Evolutionary conservation across 2,329 filamentous ascomycete species (phyloP).

Genomic region (Polytolypa hystricis): DNA sequence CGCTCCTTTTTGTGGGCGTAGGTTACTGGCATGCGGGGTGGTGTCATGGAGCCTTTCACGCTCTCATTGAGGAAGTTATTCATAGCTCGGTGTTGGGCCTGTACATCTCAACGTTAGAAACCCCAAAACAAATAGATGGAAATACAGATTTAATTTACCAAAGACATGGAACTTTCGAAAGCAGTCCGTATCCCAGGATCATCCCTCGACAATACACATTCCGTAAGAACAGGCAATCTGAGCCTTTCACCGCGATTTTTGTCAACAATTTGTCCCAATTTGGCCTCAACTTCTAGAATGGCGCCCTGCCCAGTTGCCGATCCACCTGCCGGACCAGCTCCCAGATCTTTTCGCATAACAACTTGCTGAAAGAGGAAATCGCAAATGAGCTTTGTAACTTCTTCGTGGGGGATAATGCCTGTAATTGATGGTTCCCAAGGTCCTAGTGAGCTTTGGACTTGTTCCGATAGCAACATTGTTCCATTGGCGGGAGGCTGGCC

Average conservation of each 20-base stretch:
- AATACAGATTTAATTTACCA: constrained; percentile 45
- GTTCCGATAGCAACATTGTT: constrained; percentile 14
- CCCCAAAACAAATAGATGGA: neutral
- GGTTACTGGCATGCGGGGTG: constrained; percentile 39
- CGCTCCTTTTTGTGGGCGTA: constrained; percentile 76
- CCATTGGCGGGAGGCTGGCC: constrained; percentile 20
- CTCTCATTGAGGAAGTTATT: constrained; percentile 76
- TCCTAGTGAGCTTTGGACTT: constrained; percentile 21
- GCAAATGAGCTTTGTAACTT: constrained; percentile 63
- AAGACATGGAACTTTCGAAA: constrained; percentile 84
- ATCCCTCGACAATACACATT: constrained; percentile 56
- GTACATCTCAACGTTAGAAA: constrained; percentile 8
- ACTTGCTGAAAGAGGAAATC: constrained; percentile 70
- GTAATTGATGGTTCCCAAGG: constrained; percentile 52
- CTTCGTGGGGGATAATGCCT: constrained; percentile 59
- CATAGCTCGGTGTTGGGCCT: constrained; percentile 70
- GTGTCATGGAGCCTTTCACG: constrained; percentile 40
- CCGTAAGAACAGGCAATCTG: constrained; percentile 54
- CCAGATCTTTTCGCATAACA: constrained; percentile 53
- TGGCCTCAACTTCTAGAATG: constrained; percentile 86
- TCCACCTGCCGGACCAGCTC: constrained; percentile 40
- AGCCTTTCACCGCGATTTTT: constrained; percentile 60
- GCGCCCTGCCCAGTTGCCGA: constrained; percentile 55
- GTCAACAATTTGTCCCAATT: constrained; percentile 72
- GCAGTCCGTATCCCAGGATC: constrained; percentile 42